Percentiles rank a stretch among this genome's conserved stretches.
phyloP scores from a whole-genome alignment of 257 asterid genomes.

The Vinca minor region DNA sequence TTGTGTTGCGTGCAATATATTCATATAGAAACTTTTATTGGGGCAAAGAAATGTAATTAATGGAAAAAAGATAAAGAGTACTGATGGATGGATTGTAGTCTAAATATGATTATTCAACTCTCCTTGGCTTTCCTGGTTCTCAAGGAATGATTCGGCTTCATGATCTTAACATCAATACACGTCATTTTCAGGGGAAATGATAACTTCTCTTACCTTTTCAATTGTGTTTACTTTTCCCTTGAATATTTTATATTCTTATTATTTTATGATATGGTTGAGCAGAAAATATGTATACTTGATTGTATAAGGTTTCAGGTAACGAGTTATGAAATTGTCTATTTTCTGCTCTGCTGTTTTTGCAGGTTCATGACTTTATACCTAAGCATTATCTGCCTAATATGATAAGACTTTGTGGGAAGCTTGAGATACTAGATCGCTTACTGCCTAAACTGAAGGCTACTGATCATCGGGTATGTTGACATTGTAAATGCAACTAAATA shows the following conservation, averaged over 20 bases:
- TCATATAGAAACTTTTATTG: neutral
- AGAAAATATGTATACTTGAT: neutral
- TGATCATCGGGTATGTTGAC: slow-evolving; percentile 78
- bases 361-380: slow-evolving; percentile 90
- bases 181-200: neutral
- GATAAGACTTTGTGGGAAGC: slow-evolving; percentile 97
- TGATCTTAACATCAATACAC: neutral
- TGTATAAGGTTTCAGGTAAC: neutral
- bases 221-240: neutral
- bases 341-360: neutral
- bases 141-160: neutral
- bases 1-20: neutral
- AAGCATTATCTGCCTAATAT: slow-evolving; percentile 78
- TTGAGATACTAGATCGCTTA: slow-evolving; percentile 93
- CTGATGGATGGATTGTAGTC: neutral
- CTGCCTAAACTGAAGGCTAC: slow-evolving; percentile 96
- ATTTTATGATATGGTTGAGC: neutral
- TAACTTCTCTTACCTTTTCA: neutral
- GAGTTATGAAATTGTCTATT: neutral
- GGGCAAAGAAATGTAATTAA: neutral
- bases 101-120: neutral
- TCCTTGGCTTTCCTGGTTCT: neutral
- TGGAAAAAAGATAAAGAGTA: neutral
- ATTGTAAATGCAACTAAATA: slow-evolving; percentile 1
- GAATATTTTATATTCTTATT: neutral